Base-by-base conservation (phyloP, 768 basidiomycete species). In the Serendipita sp. region DNA sequence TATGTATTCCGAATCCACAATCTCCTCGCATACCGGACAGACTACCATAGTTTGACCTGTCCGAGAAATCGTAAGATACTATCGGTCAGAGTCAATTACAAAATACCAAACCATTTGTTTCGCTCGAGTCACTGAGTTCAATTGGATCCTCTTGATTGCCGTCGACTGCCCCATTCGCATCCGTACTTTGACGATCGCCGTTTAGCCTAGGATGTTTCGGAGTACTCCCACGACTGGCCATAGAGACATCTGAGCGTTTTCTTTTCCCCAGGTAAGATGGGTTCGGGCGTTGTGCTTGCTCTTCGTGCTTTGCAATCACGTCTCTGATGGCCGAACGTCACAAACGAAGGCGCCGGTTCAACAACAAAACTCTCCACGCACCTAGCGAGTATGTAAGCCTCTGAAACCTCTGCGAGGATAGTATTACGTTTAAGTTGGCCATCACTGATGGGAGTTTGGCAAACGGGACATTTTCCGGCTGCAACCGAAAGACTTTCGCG, bases 381-480 rank as follows among this genome's bases (percentile, higher is more conserved):
- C 56, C 56, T 28, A 34, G 56, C 34, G 10, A 28, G 56, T 11
- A 28, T 60, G 32, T 60, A 60, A 5, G 56, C 56, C 35, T 60
- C 56, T 37, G 37, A 4, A 35, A 34, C 34, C 18, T 60, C 56
- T 28, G 56, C 24, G 35, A 60, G 56, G 10, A 60, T 32, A 30
- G 56, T 60, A 37, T 60, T 60, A n/a, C 56, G 56, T n/a, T 60
- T 60, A 10, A 60, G 56, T 60, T 34, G 56, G 4, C 56, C 56
- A 37, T 60, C 56, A 28, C 28, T 60, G 18, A 38, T 37, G 56
- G 56, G 10, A n/a, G 56, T 60, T 18, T 38, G 56, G 35, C 56
- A 60, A 24, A 60, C 56, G 28, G 56, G 56, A 60, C 56, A 60
- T 37, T 60, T 38, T 51, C 48, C 48, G 18, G 16, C 30, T 10